A percentile compares a stretch with the other conserved stretches of the same genome.
Evolutionary conservation across 2,329 filamentous ascomycete genomes (phyloP).

Genomic region (Aureobasidium vineae): DNA sequence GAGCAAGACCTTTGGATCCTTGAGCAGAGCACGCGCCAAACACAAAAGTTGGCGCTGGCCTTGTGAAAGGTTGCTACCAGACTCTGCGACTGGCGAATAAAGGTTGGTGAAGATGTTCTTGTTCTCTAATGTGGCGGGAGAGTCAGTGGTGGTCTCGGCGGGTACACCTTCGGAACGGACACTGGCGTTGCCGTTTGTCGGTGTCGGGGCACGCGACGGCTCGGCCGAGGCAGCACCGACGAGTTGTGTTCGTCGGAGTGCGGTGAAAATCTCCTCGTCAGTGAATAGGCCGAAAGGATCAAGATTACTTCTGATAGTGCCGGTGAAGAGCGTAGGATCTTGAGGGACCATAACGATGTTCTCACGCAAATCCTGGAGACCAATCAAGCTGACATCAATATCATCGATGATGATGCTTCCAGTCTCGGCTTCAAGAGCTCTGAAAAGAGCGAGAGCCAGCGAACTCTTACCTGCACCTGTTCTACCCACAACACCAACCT

Average conservation of each 20-base stretch:
- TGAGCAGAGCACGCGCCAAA: constrained; percentile 87
- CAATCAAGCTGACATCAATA: constrained; percentile 85
- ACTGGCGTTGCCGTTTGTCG: constrained; percentile 29
- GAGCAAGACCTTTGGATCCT: constrained; percentile 86
- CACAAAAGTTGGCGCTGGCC: constrained; percentile 94
- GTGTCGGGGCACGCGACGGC: constrained; percentile 39
- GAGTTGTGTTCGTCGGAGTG: constrained; percentile 83
- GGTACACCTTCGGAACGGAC: constrained; percentile 8
- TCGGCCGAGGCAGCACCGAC: constrained; percentile 58
- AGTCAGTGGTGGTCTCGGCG: constrained; percentile 32
- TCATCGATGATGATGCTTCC: constrained; percentile 89
- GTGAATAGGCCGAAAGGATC: constrained; percentile 89
- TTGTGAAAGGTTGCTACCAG: constrained; percentile 90
- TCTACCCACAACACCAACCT: constrained; percentile 92
- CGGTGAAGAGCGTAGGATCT: constrained; percentile 91
- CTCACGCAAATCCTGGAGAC: constrained; percentile 87
- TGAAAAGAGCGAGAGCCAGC: constrained; percentile 86
- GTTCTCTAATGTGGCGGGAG: constrained; percentile 62
- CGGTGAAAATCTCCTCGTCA: constrained; percentile 85
- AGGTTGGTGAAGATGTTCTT: constrained; percentile 94
- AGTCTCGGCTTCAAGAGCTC: constrained; percentile 83
- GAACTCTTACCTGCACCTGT: constrained; percentile 98
- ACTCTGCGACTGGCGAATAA: constrained; percentile 78
- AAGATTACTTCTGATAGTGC: constrained; percentile 86
- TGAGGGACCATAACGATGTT: constrained; percentile 97